Evolutionary conservation across 2,329 filamentous ascomycete genomes (phyloP).

Genomic region (Talaromyces sp.): DNA sequence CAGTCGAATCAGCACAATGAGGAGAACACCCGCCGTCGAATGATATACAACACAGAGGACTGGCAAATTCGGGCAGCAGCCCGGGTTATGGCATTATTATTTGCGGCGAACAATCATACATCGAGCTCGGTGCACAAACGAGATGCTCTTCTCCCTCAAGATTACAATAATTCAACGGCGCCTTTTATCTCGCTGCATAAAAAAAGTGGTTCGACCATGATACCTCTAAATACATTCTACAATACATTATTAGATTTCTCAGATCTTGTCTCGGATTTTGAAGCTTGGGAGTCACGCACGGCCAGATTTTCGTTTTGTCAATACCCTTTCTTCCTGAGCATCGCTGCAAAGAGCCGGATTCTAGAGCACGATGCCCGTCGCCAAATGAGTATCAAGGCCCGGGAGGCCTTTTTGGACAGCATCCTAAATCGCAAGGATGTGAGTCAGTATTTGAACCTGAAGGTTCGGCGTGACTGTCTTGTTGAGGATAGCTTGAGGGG

Average conservation of each 20-base stretch:
- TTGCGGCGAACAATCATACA: constrained; percentile 68
- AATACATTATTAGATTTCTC: constrained; percentile 80
- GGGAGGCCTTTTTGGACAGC: constrained; percentile 87
- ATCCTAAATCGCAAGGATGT: constrained; percentile 72
- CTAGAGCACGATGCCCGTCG: constrained; percentile 82
- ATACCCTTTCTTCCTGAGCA: constrained; percentile 86
- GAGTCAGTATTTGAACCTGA: constrained; percentile 73
- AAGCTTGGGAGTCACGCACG: constrained; percentile 74
- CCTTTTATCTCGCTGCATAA: constrained; percentile 5
- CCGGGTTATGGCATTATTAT: constrained; percentile 74
- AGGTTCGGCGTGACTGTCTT: constrained; percentile 76
- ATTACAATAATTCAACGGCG: constrained; percentile 7
- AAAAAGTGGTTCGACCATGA: constrained; percentile 49
- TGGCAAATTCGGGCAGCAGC: constrained; percentile 86
- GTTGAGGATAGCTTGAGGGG: constrained; percentile 82
- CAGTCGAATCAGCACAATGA: constrained; percentile 8
- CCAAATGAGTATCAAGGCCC: constrained; percentile 84
- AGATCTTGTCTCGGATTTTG: constrained; percentile 82
- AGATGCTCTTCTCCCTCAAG: constrained; percentile 22
- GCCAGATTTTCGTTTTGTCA: constrained; percentile 84
- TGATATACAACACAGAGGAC: constrained; percentile 70
- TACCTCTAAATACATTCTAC: constrained; percentile 83
- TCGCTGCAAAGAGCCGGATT: constrained; percentile 88
- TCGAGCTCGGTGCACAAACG: constrained; percentile 22
- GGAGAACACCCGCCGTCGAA: constrained; percentile 41